These are phyloP conservation scores for Geranium incanum DNA, from an alignment of 441 rosid species.

Conservation along the genomic window DNA sequence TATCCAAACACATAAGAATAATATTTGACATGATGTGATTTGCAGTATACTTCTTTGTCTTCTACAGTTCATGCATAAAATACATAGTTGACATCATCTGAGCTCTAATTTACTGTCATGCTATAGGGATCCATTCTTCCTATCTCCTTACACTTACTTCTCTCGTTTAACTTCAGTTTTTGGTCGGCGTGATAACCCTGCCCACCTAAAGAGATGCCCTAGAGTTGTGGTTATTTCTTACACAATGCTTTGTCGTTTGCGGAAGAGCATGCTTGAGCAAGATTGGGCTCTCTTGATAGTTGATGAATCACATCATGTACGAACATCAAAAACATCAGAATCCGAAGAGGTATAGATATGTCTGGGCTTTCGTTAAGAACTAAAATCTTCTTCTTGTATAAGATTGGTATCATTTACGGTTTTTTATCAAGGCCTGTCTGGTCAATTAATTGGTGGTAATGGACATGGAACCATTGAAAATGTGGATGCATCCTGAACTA, in stretches of 20 bases:
- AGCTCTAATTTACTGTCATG: background rate
- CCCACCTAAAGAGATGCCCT: conserved; percentile 55
- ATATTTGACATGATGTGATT: background rate
- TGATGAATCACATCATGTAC: conserved; percentile 91
- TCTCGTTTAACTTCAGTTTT: conserved; percentile 47
- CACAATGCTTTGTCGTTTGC: conserved; percentile 73
- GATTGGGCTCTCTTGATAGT: conserved; percentile 83
- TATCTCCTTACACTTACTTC: conserved; percentile 9
- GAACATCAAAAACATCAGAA: conserved; percentile 64
- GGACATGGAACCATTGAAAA: no score
- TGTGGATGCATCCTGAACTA: no score
- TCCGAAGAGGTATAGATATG: conserved; percentile 51
- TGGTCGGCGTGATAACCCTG: conserved; percentile 74
- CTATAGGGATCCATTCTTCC: background rate
- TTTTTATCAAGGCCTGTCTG: no score
- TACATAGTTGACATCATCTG: background rate
- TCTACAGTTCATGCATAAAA: background rate
- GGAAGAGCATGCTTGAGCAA: conserved; percentile 57
- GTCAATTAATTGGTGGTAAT: no score
- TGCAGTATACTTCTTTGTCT: background rate
- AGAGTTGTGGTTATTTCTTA: conserved; percentile 84
- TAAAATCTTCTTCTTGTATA: background rate
- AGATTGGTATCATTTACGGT: background rate
- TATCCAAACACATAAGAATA: background rate
- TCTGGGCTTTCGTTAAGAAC: conserved; percentile 3